These are phyloP conservation scores for Cenchrus americanus DNA, from an alignment of 176 grass and related monocot species.

Conservation along the genomic window DNA sequence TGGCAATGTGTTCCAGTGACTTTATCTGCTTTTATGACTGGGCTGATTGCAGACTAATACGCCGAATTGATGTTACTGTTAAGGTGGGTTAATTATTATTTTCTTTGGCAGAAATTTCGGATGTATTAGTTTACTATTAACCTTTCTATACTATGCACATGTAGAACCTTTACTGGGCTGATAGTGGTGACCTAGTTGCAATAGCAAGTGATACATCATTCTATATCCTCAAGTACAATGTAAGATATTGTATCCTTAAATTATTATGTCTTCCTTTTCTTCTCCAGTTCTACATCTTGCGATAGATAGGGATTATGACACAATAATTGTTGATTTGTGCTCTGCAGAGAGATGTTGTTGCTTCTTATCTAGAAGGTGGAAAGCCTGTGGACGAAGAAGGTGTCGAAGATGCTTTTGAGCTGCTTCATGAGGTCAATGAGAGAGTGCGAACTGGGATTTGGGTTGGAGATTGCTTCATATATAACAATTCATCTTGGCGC, in stretches of 20 bases:
- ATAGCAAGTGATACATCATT: constrained; percentile 98
- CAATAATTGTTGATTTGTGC: constrained; percentile 22
- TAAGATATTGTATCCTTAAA: constrained; percentile 57
- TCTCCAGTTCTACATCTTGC: neutral
- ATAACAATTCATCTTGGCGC: constrained; percentile 92
- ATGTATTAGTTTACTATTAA: constrained; percentile 32
- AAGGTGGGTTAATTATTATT: constrained; percentile 59
- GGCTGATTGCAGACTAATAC: constrained; percentile 89
- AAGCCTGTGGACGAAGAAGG: constrained; percentile 81
- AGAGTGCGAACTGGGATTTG: constrained; percentile 93
- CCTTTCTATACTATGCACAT: neutral
- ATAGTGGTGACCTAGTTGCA: constrained; percentile 92
- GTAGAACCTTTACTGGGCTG: constrained; percentile 97
- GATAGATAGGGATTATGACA: neutral
- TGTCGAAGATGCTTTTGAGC: constrained; percentile 95
- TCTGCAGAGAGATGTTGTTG: constrained; percentile 87
- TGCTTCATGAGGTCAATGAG: constrained; percentile 96
- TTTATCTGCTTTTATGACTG: constrained; percentile 99
- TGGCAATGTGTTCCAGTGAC: constrained; percentile 97
- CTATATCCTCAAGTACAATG: constrained; percentile 97
- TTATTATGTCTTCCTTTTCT: constrained; percentile 16
- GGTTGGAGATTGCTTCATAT: constrained; percentile 99
- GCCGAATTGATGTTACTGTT: constrained; percentile 93
- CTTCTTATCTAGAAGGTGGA: constrained; percentile 79
- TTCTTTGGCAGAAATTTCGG: constrained; percentile 13